These are phyloP conservation scores for Chytriomyces sp. DNA, from an alignment of 192 early-diverging fungal genomes.

Conservation along the genomic window DNA sequence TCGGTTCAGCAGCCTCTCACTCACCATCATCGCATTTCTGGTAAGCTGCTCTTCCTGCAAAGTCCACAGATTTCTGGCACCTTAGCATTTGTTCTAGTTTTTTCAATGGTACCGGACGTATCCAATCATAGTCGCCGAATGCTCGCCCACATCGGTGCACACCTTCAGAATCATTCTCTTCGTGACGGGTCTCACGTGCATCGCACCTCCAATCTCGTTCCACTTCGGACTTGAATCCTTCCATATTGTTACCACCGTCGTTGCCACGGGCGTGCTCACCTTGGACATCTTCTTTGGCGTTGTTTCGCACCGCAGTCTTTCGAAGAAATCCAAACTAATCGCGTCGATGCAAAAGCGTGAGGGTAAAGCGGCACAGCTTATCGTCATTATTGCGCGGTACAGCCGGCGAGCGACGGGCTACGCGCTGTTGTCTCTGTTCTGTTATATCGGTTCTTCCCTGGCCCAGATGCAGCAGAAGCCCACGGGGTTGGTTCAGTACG, in stretches of 20 bases:
- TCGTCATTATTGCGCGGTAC: not conserved
- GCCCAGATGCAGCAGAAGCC: not conserved
- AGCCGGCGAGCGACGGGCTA: not conserved
- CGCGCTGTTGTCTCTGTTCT: not conserved
- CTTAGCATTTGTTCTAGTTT: not conserved
- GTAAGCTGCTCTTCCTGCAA: too few relatives aligned
- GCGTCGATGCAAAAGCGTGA: not conserved
- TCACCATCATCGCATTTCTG: too few relatives aligned
- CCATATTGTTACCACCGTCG: not conserved
- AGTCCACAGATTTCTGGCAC: too few relatives aligned
- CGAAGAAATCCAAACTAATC: not conserved
- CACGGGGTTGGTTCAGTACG: not conserved
- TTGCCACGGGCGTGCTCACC: not conserved
- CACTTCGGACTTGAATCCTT: not conserved
- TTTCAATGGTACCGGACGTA: not conserved
- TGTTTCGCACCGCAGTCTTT: not conserved
- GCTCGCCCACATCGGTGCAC: not conserved
- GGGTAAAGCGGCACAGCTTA: not conserved
- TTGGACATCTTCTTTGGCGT: slow-evolving; percentile 4
- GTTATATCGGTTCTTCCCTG: not conserved
- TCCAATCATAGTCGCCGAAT: not conserved
- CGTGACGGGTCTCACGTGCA: not conserved
- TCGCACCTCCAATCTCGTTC: not conserved
- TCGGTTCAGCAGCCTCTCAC: too few relatives aligned
- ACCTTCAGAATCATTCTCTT: not conserved